Base-by-base conservation (phyloP, 164 flowering plant species). In the Sextonia rubra region DNA sequence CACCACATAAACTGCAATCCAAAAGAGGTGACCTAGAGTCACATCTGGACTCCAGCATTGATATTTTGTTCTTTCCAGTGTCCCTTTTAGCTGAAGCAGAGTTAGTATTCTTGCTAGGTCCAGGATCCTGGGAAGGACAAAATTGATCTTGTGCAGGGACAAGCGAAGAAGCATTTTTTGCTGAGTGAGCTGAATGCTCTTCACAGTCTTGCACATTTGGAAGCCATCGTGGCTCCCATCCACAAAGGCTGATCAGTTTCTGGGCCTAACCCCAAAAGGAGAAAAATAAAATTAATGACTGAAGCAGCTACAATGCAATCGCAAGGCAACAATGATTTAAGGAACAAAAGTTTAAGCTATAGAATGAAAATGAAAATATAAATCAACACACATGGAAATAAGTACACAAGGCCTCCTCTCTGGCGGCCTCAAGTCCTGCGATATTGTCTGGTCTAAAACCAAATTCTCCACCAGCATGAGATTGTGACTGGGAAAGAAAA, bases 191-290 rank as follows among this genome's bases (percentile, higher is more conserved):
- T 77, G 99, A 93, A 77, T 96, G 93, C 62, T 96, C 99, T 83
- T 96, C 98, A 81, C 87, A 89, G 71, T 96, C 99, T 80, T 87
- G 95, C 75, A 95, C 76, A 82, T 91, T 86, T 52, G 85, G 85
- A 82, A 89, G 91, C 99, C 99, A 93, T 78, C 99, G 84, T 55
- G 98, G 90, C 76, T 96, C 99, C 99, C 99, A 96, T 66, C 99
- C 99, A 79, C 99, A 96, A 60, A 96, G 79, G 75, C 98, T 93
- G 84, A 93, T 90, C 74, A 96, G 83, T 85, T 88, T 96, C 73
- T 88, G 98, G 27, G 99, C 93, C 99, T 95, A 83, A 67, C 72
- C 75, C 74, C 48, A 37, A 68, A 52, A 71, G n/a, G 3, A 49
- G 47, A 70, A 74, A 60, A 30, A 71, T 60, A 64, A 37, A 37